These are phyloP conservation scores for Fusarium foetens DNA, from an alignment of 2,329 filamentous ascomycete species.

Conservation along the genomic window DNA sequence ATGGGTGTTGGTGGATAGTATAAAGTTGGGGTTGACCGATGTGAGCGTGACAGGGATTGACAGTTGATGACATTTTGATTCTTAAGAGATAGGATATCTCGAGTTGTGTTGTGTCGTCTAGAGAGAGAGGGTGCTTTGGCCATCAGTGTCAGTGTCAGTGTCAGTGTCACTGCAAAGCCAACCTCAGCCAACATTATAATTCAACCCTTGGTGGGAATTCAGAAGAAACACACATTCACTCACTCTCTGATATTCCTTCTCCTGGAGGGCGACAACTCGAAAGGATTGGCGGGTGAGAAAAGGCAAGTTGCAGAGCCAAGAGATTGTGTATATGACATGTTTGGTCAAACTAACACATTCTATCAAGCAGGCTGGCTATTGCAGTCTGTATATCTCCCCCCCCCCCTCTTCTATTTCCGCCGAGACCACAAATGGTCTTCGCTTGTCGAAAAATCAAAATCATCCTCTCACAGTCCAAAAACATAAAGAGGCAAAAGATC, in stretches of 20 bases:
- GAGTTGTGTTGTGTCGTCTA: not conserved
- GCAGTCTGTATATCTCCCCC: not conserved
- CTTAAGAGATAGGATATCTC: not conserved
- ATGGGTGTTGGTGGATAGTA: not conserved
- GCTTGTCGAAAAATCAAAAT: not conserved
- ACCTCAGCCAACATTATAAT: not conserved
- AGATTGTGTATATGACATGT: not conserved
- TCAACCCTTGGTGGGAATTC: not conserved
- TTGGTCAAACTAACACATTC: not conserved
- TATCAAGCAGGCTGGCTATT: not conserved
- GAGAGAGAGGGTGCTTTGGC: not conserved
- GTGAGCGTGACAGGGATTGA: not conserved
- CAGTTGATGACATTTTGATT: no score
- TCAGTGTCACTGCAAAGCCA: not conserved
- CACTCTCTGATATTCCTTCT: not conserved
- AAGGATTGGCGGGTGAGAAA: not conserved
- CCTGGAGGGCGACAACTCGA: not conserved
- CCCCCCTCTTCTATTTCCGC: not conserved
- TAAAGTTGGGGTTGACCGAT: not conserved
- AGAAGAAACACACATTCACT: not conserved
- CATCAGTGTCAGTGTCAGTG: not conserved
- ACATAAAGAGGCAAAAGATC: not conserved
- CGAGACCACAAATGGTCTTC: not conserved
- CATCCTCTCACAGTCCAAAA: not conserved
- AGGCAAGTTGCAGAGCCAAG: conserved; percentile 18